These are phyloP conservation scores for Catunica adiposa DNA, from an alignment of 2,329 filamentous ascomycete species.

Conservation along the genomic window DNA sequence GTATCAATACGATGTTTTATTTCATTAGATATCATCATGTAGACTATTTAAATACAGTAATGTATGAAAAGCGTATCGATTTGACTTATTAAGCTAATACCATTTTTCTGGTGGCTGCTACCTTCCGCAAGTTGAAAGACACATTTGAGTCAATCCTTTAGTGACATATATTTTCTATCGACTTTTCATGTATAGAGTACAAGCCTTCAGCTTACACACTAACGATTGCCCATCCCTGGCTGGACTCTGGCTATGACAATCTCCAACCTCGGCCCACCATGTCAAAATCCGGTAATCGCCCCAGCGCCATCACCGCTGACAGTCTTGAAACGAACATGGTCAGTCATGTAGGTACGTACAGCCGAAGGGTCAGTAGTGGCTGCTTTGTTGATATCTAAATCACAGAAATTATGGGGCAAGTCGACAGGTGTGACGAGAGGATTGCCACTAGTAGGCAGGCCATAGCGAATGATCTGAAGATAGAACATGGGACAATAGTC, in stretches of 20 bases:
- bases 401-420: no score
- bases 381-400: not conserved
- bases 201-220: not conserved
- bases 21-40: no score
- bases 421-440: not conserved
- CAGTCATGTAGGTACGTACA: not conserved
- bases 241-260: not conserved
- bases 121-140: no score
- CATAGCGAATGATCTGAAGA: not conserved
- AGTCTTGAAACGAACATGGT: not conserved
- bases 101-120: no score
- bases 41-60: no score
- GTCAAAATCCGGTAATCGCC: not conserved
- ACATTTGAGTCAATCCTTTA: no score
- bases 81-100: no score
- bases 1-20: no score
- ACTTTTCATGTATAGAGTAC: not conserved
- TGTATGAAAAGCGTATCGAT: no score
- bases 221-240: not conserved
- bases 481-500: not conserved
- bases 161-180: no score
- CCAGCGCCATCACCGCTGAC: not conserved
- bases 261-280: not conserved
- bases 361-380: not conserved
- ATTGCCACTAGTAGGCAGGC: not conserved